phyloP scores from a whole-genome alignment of 2,329 filamentous ascomycete species.

The Mycocentrospora acerina region DNA sequence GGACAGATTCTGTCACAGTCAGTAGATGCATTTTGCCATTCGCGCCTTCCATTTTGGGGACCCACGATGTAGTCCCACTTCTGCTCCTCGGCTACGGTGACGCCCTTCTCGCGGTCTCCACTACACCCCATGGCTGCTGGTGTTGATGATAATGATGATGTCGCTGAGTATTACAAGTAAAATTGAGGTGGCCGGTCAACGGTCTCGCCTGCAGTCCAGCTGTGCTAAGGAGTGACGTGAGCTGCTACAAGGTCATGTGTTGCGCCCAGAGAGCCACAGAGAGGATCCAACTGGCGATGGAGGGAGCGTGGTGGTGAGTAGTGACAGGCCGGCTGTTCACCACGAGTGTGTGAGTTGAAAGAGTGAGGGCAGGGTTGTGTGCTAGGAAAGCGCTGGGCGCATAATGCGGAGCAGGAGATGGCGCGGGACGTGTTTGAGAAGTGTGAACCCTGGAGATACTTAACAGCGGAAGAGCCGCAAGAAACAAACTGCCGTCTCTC shows the following conservation, averaged over 20 bases:
- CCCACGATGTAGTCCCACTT: slow-evolving; percentile 91
- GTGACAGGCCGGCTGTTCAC: slow-evolving; percentile 44
- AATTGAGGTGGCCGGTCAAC: slow-evolving; percentile 36
- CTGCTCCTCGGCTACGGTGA: slow-evolving; percentile 47
- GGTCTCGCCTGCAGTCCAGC: slow-evolving; percentile 39
- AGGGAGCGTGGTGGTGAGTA: slow-evolving; percentile 23
- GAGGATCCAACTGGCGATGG: slow-evolving; percentile 3
- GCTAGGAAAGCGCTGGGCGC: slow-evolving; percentile 28
- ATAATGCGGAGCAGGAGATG: slow-evolving; percentile 33
- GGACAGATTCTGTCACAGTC: slow-evolving; percentile 44
- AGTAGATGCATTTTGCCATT: slow-evolving; percentile 13
- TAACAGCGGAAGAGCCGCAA: slow-evolving; percentile 20
- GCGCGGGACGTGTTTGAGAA: too few species aligned
- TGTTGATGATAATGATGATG: slow-evolving; percentile 3
- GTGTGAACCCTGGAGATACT: slow-evolving; percentile 28
- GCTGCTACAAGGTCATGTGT: slow-evolving; percentile 29
- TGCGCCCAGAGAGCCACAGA: slow-evolving; percentile 7
- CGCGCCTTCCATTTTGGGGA: slow-evolving; percentile 8
- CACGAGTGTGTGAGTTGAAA: slow-evolving; percentile 30
- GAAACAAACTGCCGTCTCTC: slow-evolving; percentile 14
- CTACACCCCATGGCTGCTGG: slow-evolving; percentile 38
- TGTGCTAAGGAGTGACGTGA: slow-evolving; percentile 37
- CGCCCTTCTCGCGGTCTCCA: slow-evolving; percentile 41
- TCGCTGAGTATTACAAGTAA: slow-evolving; percentile 27
- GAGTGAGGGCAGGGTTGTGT: slow-evolving; percentile 27